phyloP scores from a whole-genome alignment of 345 rosid genomes.

The Citrus sp. region DNA sequence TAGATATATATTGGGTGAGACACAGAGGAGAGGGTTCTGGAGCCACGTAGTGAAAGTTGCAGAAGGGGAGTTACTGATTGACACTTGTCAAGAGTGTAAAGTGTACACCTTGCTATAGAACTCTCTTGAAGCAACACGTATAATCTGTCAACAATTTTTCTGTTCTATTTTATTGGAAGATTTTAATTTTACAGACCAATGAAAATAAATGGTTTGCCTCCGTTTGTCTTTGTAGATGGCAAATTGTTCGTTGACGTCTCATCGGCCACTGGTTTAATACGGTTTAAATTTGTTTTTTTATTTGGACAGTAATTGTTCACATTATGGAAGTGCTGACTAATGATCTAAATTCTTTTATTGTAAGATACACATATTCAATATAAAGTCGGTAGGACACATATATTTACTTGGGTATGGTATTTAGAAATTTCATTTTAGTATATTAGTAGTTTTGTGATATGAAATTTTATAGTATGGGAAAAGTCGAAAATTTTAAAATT shows the following conservation, averaged over 20 bases:
- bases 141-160: neutral
- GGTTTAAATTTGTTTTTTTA: neutral
- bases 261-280: no score
- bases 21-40: conserved; percentile 34
- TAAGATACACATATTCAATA: no score
- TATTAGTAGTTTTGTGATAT: no score
- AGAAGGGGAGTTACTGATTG: neutral
- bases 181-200: no score
- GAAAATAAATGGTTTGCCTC: neutral
- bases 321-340: no score
- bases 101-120: conserved; percentile 31
- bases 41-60: conserved; percentile 25
- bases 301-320: no score
- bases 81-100: conserved; percentile 21
- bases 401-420: no score
- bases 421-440: no score
- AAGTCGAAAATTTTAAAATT: fast-evolving
- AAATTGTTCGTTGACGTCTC: neutral
- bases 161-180: neutral
- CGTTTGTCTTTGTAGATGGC: neutral
- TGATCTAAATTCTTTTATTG: no score
- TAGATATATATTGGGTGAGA: neutral
- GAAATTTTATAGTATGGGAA: fast-evolving
- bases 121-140: conserved; percentile 47
- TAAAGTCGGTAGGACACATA: no score